Evolutionary conservation across 305 asterid species (phyloP), one percentile per base, ranked within the genome.

Genomic region (Fraxinus xanthoxyloides): DNA sequence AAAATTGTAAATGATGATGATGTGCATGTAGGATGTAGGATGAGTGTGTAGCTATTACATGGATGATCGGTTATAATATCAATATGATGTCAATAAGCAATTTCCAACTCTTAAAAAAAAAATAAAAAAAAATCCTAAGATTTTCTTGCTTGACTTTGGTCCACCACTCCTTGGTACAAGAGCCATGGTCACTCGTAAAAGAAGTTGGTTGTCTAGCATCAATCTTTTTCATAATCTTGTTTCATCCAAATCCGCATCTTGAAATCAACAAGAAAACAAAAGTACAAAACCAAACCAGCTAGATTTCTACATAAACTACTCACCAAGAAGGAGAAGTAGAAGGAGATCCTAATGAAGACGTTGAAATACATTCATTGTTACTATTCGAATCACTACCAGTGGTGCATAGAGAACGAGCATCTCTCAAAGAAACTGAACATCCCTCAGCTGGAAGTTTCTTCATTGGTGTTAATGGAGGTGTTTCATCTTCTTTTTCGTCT

Each of bases 381-480:
- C 81, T 84, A 54, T 77, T 69, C 6, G 85, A 83, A n/a, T 81
- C 87, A 75, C 84, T 89, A 15, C 85, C 79, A 12, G 86, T 79
- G 4, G 80, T 80, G 30, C 80, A 72, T 17, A 86, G 43, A 15
- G 80, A 81, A 31, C 83, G 72, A 74, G 67, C 80, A 76, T 86
- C 87, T 65, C 85, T 89, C 10, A 89, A 77, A 32, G 83, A 76
- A 80, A 89, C 75, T 13, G 91, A 89, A 63, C 87, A 82, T 73
- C 69, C 89, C 85, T 84, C 85, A 3, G 75, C 84, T 5, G 91
- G 90, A 5, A 89, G 88, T 56, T 87, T 78, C 79, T 89, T 87
- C 90, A 89, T 89, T 0, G 91, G 91, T 28, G 88, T 82, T 81
- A 89, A 80, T 15, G 80, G 83, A n/a, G 89, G 89, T 1, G 89